Evolutionary conservation across 2,329 filamentous ascomycete species (phyloP).

Genomic region (Talaromyces verruculosus): DNA sequence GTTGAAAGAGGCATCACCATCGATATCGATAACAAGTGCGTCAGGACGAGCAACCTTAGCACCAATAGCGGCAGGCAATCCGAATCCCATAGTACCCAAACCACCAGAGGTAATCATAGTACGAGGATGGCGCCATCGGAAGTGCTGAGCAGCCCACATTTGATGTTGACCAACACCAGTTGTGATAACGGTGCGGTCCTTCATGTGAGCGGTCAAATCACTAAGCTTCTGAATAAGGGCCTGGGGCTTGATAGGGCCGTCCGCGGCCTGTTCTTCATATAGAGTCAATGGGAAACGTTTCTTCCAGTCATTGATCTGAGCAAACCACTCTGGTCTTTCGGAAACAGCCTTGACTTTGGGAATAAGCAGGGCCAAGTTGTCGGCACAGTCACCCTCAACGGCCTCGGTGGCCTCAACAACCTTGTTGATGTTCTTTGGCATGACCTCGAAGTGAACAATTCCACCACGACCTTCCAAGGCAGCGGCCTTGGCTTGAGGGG

Average conservation of each 20-base stretch:
- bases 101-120: conserved; percentile 97
- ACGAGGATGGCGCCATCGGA: conserved; percentile 86
- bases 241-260: conserved; percentile 90
- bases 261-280: conserved; percentile 74
- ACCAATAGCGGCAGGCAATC: conserved; percentile 90
- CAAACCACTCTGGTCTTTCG: conserved; percentile 81
- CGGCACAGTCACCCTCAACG: conserved; percentile 84
- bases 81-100: conserved; percentile 93
- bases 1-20: conserved; percentile 97
- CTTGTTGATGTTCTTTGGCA: conserved; percentile 99
- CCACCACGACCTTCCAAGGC: conserved; percentile 83
- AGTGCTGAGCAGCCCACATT: conserved; percentile 98
- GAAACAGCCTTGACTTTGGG: conserved; percentile 66
- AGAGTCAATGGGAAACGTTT: conserved; percentile 77
- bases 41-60: conserved; percentile 84
- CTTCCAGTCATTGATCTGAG: conserved; percentile 89
- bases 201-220: conserved; percentile 74
- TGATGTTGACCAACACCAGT: conserved; percentile 98
- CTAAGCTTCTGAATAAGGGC: conserved; percentile 87
- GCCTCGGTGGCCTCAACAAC: conserved; percentile 95
- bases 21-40: conserved; percentile 88
- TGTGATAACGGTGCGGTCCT: conserved; percentile 81
- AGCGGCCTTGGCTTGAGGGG: conserved; percentile 80
- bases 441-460: conserved; percentile 96
- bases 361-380: conserved; percentile 73